Evolutionary conservation across 2,329 filamentous ascomycete genomes (phyloP), one percentile per base, ranked within the genome.

Genomic region (Basipetospora sp.): DNA sequence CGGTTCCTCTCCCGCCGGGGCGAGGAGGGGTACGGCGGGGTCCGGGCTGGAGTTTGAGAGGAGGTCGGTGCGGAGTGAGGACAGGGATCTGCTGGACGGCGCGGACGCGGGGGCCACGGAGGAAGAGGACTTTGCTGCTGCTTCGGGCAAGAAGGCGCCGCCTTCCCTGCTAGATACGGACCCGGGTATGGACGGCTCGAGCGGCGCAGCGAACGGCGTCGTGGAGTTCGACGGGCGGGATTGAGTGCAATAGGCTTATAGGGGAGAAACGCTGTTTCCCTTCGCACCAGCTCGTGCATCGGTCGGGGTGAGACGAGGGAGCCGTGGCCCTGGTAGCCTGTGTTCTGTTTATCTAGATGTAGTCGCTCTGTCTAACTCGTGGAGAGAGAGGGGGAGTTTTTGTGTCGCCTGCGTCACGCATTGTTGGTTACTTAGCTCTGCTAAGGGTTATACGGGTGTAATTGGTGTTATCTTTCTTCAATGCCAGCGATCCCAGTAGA

Each of bases 1-100:
- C 47, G 44, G 11, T 14, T 44, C 41, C 13, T 65, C 65, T 39
- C 60, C 63, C 31, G 65, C 66, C 8, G 19, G n/a, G 3, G 26
- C 17, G n/a, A 25, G 27, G 16, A 25, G 19, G 6, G 35, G 26
- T 5, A 30, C 26, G 3, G 35, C 11, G n/a, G 27, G 26, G 15
- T 37, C 35, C n/a, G 27, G 20, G n/a, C 13, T 31, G 5, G 75
- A 80, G 43, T 59, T 69, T 1, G 76, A 80, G 49, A 64, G 72
- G 17, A 65, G 76, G 42, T 74, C 73, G 37, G 76, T 81, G 15
- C 65, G 71, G 44, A 77, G 74, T 39, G 69, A 71, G 34, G 80
- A 86, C 54, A 63, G 75, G 38, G 80, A 84, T 52, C 56, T 87
- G 11, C 57, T 87, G 11, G 78, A 81, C 46, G 82, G 80, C 0